Conservation (phyloP, 176 grass and related monocot species). For the Avena sativa region DNA sequence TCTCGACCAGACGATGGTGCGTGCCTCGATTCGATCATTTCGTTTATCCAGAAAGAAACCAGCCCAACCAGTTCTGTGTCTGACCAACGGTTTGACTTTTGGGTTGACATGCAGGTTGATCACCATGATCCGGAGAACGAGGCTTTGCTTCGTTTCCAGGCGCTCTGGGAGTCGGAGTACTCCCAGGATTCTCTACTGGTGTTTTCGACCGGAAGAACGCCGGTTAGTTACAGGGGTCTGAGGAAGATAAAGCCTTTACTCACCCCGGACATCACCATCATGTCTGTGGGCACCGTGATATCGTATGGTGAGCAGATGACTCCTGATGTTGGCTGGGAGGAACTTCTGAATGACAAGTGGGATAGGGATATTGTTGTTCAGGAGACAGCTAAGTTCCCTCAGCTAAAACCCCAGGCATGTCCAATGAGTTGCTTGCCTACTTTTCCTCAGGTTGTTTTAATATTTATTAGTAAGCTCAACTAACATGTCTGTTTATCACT, state of each 20-base stretch:
- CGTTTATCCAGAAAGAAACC: background rate
- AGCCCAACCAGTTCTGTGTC: background rate
- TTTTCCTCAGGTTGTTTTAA: conserved; percentile 4
- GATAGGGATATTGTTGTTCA: conserved; percentile 78
- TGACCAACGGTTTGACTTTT: conserved; percentile 6
- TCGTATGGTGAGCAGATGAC: conserved; percentile 88
- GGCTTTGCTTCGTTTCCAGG: conserved; percentile 77
- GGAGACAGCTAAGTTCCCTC: conserved; percentile 68
- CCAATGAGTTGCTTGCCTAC: conserved; percentile 12
- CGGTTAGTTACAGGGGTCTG: conserved; percentile 72
- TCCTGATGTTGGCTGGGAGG: conserved; percentile 74
- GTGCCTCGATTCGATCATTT: background rate
- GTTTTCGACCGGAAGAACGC: conserved; percentile 87
- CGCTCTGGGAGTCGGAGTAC: conserved; percentile 77
- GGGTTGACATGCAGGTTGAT: conserved; percentile 63
- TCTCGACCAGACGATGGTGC: conserved; percentile 84
- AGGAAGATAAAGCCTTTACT: conserved; percentile 81
- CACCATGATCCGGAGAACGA: conserved; percentile 69
- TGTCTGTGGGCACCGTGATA: conserved; percentile 95
- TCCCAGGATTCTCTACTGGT: conserved; percentile 75
- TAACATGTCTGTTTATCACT: conserved; percentile 10
- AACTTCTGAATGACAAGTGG: conserved; percentile 75
- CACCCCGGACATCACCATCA: conserved; percentile 89
- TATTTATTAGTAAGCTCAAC: background rate
- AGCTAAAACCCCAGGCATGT: conserved; percentile 76